Evolutionary conservation across 2,329 filamentous ascomycete species (phyloP), one percentile per base, ranked within the genome.

Genomic region (Ophiostoma ips): DNA sequence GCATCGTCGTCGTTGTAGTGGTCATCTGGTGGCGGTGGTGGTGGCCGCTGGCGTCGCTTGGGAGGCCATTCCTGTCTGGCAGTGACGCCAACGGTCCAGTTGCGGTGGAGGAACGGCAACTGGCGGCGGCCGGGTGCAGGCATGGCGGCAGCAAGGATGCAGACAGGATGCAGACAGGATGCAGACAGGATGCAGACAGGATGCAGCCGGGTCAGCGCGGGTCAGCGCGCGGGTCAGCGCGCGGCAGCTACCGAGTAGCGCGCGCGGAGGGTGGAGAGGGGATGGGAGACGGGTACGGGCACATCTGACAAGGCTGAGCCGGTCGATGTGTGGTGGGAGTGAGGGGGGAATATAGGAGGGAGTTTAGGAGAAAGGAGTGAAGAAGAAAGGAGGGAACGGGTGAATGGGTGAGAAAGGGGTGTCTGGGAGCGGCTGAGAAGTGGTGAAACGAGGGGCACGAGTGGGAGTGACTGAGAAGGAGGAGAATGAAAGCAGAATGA

Each of bases 91-190:
- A 64, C 68, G 55, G 70, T 65, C 72, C 71, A 76, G 59, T 72
- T 75, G 60, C 73, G 70, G 56, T 75, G 71, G 53, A 77, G 69
- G 61, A 73, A 77, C 53, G 75, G 73, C 51, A 71, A 64, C 64
- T 52, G 56, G 38, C 49, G 52, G 16, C 46, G 52, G 55, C 66
- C 65, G 59, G 66, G 64, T 58, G 65, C 63, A 60, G 71, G 70
- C 73, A 77, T 77, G 63, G 63, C 64, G 62, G 61, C 43, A 34
- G 30, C 16, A 5, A 24, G 24, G 28, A 30, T 33, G 30, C 43
- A n/a, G 31, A 15, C 43, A 45, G 30, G 28, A n/a, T n/a, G 24
- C 24, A 28, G 24, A 8, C 24, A 28, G 24, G n/a, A n/a, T n/a
- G 24, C 24, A 28, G 24, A 28, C 24, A 28, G 8, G 24, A n/a